phyloP scores from a whole-genome alignment of 2,329 filamentous ascomycete genomes.

The Alternaria burnsii region DNA sequence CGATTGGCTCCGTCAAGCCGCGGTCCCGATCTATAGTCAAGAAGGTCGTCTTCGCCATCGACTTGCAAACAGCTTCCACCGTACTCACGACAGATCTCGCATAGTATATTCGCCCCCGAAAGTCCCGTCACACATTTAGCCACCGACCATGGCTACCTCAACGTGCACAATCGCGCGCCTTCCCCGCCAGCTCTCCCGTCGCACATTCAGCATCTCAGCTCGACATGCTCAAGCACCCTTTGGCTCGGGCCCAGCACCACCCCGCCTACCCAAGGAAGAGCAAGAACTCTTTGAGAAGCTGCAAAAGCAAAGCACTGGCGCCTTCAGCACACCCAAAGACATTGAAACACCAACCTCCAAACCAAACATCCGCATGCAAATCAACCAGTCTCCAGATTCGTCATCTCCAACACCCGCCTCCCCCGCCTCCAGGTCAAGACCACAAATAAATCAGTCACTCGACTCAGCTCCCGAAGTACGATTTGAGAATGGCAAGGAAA shows the following conservation, averaged over 20 bases:
- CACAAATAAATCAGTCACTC: slow-evolving; percentile 24
- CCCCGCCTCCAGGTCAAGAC: slow-evolving; percentile 2
- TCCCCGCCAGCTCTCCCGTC: slow-evolving; percentile 39
- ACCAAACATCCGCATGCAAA: slow-evolving; percentile 35
- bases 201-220: slow-evolving; percentile 25
- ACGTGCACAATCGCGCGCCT: slow-evolving; percentile 32
- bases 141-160: slow-evolving; percentile 4
- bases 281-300: slow-evolving; percentile 91
- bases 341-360: slow-evolving; percentile 37
- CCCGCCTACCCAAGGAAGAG: slow-evolving; percentile 84
- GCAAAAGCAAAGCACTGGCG: slow-evolving; percentile 78
- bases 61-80: slow-evolving; percentile 11
- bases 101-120: not conserved
- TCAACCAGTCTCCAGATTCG: slow-evolving; percentile 48
- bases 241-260: slow-evolving; percentile 71
- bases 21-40: slow-evolving; percentile 15
- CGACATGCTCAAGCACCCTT: slow-evolving; percentile 33
- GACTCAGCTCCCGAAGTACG: slow-evolving; percentile 21
- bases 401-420: not conserved
- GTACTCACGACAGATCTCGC: not conserved
- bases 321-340: slow-evolving; percentile 70
- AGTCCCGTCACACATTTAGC: not conserved
- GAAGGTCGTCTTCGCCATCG: slow-evolving; percentile 6
- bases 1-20: slow-evolving; percentile 32
- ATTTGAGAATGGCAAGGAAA: slow-evolving; percentile 43